Evolutionary conservation across 1,139 yeast genomes (phyloP).

Genomic region (Candida pseudoviswanathii): DNA sequence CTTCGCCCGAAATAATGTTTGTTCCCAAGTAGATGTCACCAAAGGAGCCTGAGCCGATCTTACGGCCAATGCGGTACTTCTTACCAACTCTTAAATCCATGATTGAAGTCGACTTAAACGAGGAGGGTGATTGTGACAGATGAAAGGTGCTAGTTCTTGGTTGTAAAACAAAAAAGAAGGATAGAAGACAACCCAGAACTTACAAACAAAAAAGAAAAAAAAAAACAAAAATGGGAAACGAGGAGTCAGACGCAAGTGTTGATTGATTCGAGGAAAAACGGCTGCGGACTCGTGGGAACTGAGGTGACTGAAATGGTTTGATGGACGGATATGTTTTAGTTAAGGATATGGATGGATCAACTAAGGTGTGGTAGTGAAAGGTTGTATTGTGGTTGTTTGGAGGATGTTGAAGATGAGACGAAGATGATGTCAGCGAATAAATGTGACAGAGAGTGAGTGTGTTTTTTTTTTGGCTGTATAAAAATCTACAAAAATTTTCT

Average conservation of each 20-base stretch:
- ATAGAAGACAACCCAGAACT: background rate
- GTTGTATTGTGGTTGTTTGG: background rate
- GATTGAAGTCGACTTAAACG: background rate
- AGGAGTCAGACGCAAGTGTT: too few relatives aligned
- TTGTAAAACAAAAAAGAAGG: background rate
- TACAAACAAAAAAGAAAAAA: too few relatives aligned
- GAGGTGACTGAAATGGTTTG: too few relatives aligned
- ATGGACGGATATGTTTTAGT: too few relatives aligned
- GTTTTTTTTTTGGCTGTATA: background rate
- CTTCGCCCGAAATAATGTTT: constrained; percentile 93
- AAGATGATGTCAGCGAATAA: constrained; percentile 1
- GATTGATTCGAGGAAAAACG: too few relatives aligned
- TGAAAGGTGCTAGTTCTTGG: background rate
- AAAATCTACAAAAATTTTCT: background rate
- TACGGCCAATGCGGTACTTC: constrained; percentile 92
- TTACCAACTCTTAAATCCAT: constrained; percentile 91
- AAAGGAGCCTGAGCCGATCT: constrained; percentile 96
- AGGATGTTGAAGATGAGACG: background rate
- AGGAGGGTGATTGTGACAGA: background rate
- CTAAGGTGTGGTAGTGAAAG: background rate
- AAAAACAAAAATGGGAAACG: too few relatives aligned
- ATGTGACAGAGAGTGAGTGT: background rate
- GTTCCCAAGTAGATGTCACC: constrained; percentile 96
- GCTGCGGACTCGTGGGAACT: too few relatives aligned
- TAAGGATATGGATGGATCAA: background rate